Evolutionary conservation across 1,284 basidiomycete species (phyloP).

Genomic region (Vanrija humicola): DNA sequence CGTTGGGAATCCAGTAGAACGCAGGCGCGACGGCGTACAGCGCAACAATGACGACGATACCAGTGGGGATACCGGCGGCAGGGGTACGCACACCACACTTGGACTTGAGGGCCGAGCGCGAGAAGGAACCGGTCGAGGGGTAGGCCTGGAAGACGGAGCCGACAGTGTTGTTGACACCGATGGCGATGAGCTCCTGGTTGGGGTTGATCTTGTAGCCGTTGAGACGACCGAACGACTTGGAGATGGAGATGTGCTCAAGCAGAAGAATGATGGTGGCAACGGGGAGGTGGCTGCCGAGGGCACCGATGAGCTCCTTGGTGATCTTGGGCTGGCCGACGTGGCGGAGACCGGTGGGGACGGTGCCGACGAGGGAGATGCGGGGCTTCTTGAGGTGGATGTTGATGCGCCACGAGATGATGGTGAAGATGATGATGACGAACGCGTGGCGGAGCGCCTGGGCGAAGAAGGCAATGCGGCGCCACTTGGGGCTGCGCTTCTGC

Average conservation of each 20-base stretch:
- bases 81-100: constrained; percentile 97
- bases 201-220: constrained; percentile 98
- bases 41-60: constrained; percentile 85
- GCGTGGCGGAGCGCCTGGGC: constrained; percentile 77
- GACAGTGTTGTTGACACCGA: constrained; percentile 71
- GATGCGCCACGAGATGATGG: constrained; percentile 79
- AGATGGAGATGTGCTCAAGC: constrained; percentile 94
- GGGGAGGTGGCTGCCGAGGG: constrained; percentile 74
- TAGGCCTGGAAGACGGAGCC: constrained; percentile 86
- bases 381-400: constrained; percentile 69
- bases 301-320: constrained; percentile 60
- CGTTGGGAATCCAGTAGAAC: constrained; percentile 63
- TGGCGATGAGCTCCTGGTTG: constrained; percentile 94
- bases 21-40: constrained; percentile 87
- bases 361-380: constrained; percentile 72
- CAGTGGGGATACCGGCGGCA: constrained; percentile 79
- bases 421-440: constrained; percentile 77
- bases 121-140: constrained; percentile 97
- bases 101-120: constrained; percentile 89
- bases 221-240: constrained; percentile 89
- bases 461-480: constrained; percentile 82
- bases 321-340: constrained; percentile 72
- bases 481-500: constrained; percentile 63
- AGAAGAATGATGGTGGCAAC: constrained; percentile 92
- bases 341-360: constrained; percentile 76